phyloP scores from a whole-genome alignment of 495 filamentous ascomycete genomes.

The Penicillium bialowiezense region DNA sequence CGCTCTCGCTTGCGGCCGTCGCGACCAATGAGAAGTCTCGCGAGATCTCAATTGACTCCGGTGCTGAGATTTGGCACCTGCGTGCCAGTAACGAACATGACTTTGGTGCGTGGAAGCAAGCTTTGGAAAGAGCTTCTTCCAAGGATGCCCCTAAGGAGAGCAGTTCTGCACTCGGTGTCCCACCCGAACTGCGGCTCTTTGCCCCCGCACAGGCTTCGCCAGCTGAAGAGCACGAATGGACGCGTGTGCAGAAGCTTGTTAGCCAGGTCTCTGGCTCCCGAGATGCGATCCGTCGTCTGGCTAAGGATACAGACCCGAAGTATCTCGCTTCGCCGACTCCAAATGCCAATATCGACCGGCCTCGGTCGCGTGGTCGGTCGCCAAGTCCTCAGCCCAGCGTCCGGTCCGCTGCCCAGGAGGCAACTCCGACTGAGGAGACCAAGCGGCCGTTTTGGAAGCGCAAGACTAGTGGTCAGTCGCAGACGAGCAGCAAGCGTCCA shows the following conservation, averaged over 20 bases:
- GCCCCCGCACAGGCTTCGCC: constrained; percentile 25
- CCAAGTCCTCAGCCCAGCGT: constrained; percentile 33
- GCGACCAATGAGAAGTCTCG: constrained; percentile 80
- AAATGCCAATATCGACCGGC: constrained; percentile 14
- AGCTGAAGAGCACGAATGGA: constrained; percentile 80
- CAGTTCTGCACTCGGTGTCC: constrained; percentile 7
- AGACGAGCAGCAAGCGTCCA: constrained; percentile 26
- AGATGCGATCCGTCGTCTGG: constrained; percentile 81
- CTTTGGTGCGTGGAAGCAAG: constrained; percentile 81
- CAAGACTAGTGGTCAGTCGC: constrained; percentile 57
- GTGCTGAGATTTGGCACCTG: constrained; percentile 97
- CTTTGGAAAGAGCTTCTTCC: constrained; percentile 72
- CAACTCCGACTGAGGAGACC: constrained; percentile 34
- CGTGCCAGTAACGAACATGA: constrained; percentile 76
- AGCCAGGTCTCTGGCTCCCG: constrained; percentile 80
- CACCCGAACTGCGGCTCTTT: constrained; percentile 31
- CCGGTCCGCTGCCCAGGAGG: constrained; percentile 16
- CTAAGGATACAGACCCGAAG: constrained; percentile 76
- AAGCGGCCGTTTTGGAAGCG: constrained; percentile 83
- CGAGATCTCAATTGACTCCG: constrained; percentile 95
- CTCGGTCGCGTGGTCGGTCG: constrained; percentile 33
- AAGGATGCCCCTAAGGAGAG: constrained; percentile 25
- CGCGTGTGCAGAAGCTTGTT: constrained; percentile 75
- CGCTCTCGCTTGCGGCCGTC: constrained; percentile 84
- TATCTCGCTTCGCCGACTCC: constrained; percentile 33